Evolutionary conservation across 1,139 yeast genomes (phyloP), one percentile per base, ranked within the genome.

Genomic region (Suhomyces bolitotheri): DNA sequence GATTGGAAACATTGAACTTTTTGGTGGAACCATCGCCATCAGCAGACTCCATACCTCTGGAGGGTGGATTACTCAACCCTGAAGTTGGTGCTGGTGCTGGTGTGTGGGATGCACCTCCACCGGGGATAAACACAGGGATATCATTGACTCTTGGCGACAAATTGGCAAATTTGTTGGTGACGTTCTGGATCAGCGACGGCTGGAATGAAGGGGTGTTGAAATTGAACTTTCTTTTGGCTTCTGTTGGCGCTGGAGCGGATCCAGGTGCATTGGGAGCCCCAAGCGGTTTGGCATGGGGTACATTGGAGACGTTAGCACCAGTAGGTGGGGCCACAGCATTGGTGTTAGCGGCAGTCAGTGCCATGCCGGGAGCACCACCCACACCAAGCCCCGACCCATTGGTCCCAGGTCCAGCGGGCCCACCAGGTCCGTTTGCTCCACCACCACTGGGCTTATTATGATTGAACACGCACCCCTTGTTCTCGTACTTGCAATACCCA

Each of bases 401-500:
- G 15, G 19, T 27, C 13, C 11, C 27, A 9, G 24, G 9, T 3
- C 19, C 17, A 30, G 23, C 33, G 29, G 24, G n/a, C 21, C 28
- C 22, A 11, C 25, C 21, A 12, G 24, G 12, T 8, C 27, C 28
- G 12, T 22, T 29, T 16, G 25, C 28, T 5, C 22, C 38, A 21
- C 51, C 27, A 13, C 50, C 29, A 11, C 39, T 37, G 30, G 38
- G 48, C 50, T 51, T 61, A 31, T 76, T 78, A 52, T 88, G 96
- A 37, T 78, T 80, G 56, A 87, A 88, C 3, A 84, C 85, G 57
- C 96, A 88, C 13, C 96, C 96, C 53, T 87, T 88, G 49, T 85
- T 85, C 49, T 86, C 92, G 62, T 77, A 88, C 59, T 87, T 87
- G 67, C 97, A 89, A 52, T 76, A 87, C 7, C 96, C 97, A 62